Evolutionary conservation across 2,329 filamentous ascomycete species (phyloP).

Genomic region (Pyrenochaeta sp.): DNA sequence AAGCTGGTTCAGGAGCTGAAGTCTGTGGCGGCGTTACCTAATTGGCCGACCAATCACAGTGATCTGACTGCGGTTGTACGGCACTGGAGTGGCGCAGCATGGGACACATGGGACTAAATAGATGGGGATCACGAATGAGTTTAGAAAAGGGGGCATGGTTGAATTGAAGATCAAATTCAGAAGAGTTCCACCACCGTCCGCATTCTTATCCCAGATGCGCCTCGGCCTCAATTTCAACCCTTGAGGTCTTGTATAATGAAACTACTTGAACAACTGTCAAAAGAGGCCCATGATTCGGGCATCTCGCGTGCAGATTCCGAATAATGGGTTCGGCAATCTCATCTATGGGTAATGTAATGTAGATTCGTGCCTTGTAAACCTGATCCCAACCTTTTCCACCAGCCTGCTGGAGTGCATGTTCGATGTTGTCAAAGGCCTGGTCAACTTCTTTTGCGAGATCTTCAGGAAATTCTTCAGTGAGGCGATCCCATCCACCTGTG

Average conservation of each 20-base stretch:
- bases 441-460: constrained; percentile 30
- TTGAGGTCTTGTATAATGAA: constrained; percentile 30
- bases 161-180: background rate
- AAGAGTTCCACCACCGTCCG: background rate
- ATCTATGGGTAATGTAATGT: constrained; percentile 22
- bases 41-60: background rate
- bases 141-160: too few relatives aligned
- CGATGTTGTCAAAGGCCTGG: constrained; percentile 63
- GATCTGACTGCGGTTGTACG: too few relatives aligned
- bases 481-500: constrained; percentile 35
- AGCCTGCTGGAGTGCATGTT: constrained; percentile 59
- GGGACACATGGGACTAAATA: too few relatives aligned
- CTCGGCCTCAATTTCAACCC: constrained; percentile 37
- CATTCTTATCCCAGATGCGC: constrained; percentile 16
- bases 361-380: constrained; percentile 48
- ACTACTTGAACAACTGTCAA: constrained; percentile 32
- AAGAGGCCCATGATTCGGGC: constrained; percentile 33
- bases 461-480: constrained; percentile 30
- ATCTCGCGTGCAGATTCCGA: constrained; percentile 28
- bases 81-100: background rate
- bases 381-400: constrained; percentile 64
- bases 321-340: constrained; percentile 18
- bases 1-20: background rate
- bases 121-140: too few relatives aligned
- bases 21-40: background rate